Base-by-base conservation (phyloP, 495 filamentous ascomycete genomes). In the Penicillium riverlandense region DNA sequence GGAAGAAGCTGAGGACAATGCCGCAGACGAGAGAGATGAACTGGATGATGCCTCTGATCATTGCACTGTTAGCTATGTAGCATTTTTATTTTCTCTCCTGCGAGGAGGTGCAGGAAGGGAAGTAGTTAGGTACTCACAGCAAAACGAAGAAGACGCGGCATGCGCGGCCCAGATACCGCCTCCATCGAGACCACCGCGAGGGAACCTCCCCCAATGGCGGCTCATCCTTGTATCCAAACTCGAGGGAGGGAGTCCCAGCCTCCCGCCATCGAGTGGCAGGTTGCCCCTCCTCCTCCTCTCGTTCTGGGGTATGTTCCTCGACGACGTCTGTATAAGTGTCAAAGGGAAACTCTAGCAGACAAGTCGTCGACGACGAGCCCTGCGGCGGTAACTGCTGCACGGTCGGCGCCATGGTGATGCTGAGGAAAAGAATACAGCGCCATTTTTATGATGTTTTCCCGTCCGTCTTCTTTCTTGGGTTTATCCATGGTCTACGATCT, bases 1-100 rank as follows among this genome's bases (percentile, higher is more conserved):
- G 73, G 58, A 80, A 79, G 48, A 83, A 59, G 11, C 73, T 59
- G 33, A 72, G 71, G 13, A 69, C 65, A 28, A 82, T 65, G 28
- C 66, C 65, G 35, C 74, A 66, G 32, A 72, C 47, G n/a, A 84
- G 62, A 16, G 69, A 70, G 45, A 78, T 53, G 8, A 71, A 62
- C 48, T 75, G 72, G 16, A 75, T 50, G 28, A 75, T 38, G 28
- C 73, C 73, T 36, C 73, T 76, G 44, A 15, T 22, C 22, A 22
- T 22, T 22, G 22, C 22, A 6, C 4, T 22, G 22, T 22, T 22
- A 22, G 22, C 6, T 22, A 0, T 22, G 22, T 22, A 6, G 22
- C 22, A 22, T 22, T 22, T 10, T 34, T 34, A 9, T 7, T 34
- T 34, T 8, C n/a, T n/a, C n/a, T 34, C 32, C n/a, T 12, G 32